A percentile compares a stretch with the other conserved stretches of the same genome.
phyloP scores from a whole-genome alignment of 768 basidiomycete species.

The Mycena vulgaris region DNA sequence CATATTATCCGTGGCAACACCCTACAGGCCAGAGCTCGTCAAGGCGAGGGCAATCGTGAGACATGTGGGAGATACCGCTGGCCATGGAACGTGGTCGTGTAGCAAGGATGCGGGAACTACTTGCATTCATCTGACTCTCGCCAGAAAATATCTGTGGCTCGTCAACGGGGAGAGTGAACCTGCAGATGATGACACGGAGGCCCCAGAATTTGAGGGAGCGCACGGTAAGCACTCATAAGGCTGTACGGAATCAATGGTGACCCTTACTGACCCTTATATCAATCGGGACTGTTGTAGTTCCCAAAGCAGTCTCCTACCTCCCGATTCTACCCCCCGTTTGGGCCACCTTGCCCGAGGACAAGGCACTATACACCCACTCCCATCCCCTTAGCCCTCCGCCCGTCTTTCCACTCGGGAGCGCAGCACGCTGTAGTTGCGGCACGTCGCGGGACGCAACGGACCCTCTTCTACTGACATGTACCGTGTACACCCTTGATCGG shows the following conservation, averaged over 20 bases:
- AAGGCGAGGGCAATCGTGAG: constrained; percentile 2
- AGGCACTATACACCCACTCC: not conserved
- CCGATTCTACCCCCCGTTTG: constrained; percentile 13
- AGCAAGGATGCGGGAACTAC: not conserved
- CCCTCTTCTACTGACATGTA: not conserved
- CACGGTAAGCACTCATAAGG: not conserved
- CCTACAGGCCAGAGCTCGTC: not conserved
- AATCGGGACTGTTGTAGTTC: not conserved
- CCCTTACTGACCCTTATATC: not conserved
- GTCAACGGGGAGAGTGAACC: not conserved
- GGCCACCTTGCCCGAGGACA: not conserved
- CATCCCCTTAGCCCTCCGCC: not conserved
- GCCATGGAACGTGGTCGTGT: not conserved
- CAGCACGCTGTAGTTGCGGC: constrained; percentile 1
- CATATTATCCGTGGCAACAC: constrained; percentile 1
- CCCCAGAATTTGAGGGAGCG: not conserved
- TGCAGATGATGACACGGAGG: not conserved
- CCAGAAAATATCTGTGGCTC: not conserved
- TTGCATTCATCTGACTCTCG: not conserved
- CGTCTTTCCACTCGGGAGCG: not conserved
- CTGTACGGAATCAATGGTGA: not conserved
- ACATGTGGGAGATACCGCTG: not conserved
- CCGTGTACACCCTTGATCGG: constrained; percentile 7
- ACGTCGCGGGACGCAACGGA: not conserved
- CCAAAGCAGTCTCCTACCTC: not conserved